Evolutionary conservation across 1,284 basidiomycete species (phyloP), one percentile per base, ranked within the genome.

Genomic region (Porodaedalea pini): DNA sequence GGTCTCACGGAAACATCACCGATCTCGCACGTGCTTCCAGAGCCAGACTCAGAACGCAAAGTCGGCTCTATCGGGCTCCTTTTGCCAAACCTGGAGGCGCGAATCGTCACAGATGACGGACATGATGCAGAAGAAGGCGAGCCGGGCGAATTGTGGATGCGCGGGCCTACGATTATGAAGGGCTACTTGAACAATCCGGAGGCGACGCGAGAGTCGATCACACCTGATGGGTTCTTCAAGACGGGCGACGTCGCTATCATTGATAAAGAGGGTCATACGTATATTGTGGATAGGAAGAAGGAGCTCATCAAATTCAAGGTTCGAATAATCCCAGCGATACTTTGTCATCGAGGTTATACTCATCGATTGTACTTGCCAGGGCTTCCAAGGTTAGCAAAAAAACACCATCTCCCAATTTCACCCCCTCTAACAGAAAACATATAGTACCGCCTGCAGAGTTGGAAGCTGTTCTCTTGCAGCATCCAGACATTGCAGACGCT

Each of bases 271-370:
- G 90, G 89, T 0, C 85, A 73, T 62, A 85, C 79, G 62, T 78
- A 73, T 48, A 82, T 89, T 51, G 81, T 89, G 1, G 87, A 90
- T 65, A 70, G 88, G 43, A 78, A 82, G 62, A 93, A 93, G 65
- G 91, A 93, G 67, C 71, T 93, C 32, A 90, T 94, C 73, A 92
- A 93, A 69, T 92, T 92, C 71, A 88, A 88, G 74, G 85, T 76
- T 58, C 25, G 25, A 21, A 31, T 31, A 6, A 32, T 44, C 43
- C n/a, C 27, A 39, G 2, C n/a, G 37, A 10, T 15, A n/a, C 17
- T 51, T 6, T 51, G 31, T 34, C 4, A 27, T 10, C 4, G 34
- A 27, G 51, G 29, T 17, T 10, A 2, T 40, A 27, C 7, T 29
- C 37, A 40, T 34, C n/a, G 21, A 23, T 3, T 15, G 50, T 45